Evolutionary conservation across 139 green algal genomes (phyloP).

Genomic region (Asterochloris erici): DNA sequence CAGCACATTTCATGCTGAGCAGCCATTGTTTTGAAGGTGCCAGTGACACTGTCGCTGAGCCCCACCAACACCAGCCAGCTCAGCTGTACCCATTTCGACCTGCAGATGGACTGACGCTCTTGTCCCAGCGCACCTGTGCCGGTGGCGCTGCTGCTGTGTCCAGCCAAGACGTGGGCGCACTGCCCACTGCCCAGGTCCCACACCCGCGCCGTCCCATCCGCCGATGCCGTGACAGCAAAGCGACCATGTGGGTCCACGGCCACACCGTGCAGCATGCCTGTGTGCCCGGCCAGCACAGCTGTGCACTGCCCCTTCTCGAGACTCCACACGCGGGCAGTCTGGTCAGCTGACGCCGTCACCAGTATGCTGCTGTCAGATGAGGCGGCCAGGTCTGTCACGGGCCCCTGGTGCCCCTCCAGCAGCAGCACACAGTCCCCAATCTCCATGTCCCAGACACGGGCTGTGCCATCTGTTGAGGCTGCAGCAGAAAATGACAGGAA

Average conservation of each 20-base stretch:
- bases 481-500: constrained; percentile 1
- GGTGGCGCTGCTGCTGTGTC: constrained; percentile 3
- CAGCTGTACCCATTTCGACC: too few species aligned
- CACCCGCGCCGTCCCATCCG: constrained; percentile 56
- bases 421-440: constrained; percentile 80
- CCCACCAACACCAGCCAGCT: too few species aligned
- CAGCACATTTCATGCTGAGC: too few species aligned
- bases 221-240: constrained; percentile 53
- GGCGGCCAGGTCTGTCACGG: constrained; percentile 36
- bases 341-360: constrained; percentile 39
- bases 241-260: constrained; percentile 51
- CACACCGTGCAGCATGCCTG: constrained; percentile 44
- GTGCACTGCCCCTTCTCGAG: constrained; percentile 45
- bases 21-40: too few species aligned
- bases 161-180: constrained; percentile 39
- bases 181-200: constrained; percentile 55
- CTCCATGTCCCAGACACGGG: constrained; percentile 77
- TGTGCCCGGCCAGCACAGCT: constrained; percentile 35
- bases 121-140: not conserved
- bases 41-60: too few species aligned
- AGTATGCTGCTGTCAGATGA: constrained; percentile 40
- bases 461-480: constrained; percentile 57
- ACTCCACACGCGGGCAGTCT: constrained; percentile 43
- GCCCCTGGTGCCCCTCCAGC: constrained; percentile 40
- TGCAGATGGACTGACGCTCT: too few species aligned